phyloP scores from a whole-genome alignment of 495 filamentous ascomycete species.

The Trichoderma parareesei region DNA sequence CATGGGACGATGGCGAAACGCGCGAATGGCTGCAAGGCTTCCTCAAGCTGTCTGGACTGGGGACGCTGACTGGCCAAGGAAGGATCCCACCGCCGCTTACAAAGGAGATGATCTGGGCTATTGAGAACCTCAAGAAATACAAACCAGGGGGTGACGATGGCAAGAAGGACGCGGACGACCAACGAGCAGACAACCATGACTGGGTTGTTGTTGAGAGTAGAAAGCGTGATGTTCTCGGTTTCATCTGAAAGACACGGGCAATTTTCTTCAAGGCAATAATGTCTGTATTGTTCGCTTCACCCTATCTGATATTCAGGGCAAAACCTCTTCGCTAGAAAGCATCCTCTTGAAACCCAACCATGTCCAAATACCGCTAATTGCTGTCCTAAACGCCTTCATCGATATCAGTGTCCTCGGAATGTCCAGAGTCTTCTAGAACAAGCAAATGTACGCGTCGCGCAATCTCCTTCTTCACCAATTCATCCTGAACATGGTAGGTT shows the following conservation, averaged over 20 bases:
- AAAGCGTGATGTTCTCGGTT: constrained; percentile 4
- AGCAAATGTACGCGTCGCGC: too few relatives aligned
- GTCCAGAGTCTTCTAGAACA: too few relatives aligned
- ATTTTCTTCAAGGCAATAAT: too few relatives aligned
- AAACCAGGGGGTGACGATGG: neutral
- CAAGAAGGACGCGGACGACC: neutral
- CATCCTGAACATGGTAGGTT: too few relatives aligned
- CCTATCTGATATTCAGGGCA: too few relatives aligned
- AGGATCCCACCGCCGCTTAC: constrained; percentile 36
- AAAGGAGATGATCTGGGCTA: constrained; percentile 35
- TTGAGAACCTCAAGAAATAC: constrained; percentile 42
- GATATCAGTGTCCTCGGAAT: too few relatives aligned
- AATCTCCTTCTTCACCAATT: too few relatives aligned
- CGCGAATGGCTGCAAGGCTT: constrained; percentile 31
- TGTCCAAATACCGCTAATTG: too few relatives aligned
- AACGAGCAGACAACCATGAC: neutral
- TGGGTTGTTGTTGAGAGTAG: neutral
- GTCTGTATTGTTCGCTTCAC: too few relatives aligned
- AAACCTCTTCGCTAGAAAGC: too few relatives aligned
- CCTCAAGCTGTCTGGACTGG: constrained; percentile 36
- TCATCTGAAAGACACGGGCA: neutral
- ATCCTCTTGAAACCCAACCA: too few relatives aligned
- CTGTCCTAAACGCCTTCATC: too few relatives aligned
- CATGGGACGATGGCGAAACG: constrained; percentile 39
- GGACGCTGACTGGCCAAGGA: constrained; percentile 33